Conservation (phyloP, 2,329 filamentous ascomycete genomes). For the Epicoccum sorghinum region DNA sequence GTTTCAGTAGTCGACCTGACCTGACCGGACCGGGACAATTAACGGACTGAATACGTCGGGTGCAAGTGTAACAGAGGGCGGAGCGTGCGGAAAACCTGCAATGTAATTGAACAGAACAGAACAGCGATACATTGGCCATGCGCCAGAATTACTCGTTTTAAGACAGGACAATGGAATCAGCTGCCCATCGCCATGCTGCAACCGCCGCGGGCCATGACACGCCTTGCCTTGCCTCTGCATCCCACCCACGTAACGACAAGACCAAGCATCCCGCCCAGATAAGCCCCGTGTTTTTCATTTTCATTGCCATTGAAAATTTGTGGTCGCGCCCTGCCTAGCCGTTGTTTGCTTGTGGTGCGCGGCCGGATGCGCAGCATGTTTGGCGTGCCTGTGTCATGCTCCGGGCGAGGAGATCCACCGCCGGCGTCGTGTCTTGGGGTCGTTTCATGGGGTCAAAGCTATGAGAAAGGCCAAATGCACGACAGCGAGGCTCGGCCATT, state of each 20-base stretch:
- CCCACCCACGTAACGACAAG: conserved; percentile 21
- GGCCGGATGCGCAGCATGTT: conserved; percentile 24
- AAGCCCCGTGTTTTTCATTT: conserved; percentile 34
- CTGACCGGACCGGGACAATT: conserved; percentile 1
- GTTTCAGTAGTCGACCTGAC: conserved; percentile 2
- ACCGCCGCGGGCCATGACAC: too few relatives aligned
- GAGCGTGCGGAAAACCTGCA: conserved; percentile 8
- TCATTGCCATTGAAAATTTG: conserved; percentile 35
- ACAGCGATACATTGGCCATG: conserved; percentile 1
- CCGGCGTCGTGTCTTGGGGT: conserved; percentile 23
- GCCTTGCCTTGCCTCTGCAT: conserved; percentile 18
- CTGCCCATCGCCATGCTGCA: too few relatives aligned
- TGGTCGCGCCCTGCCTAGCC: conserved; percentile 25
- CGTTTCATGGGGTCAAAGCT: conserved; percentile 27
- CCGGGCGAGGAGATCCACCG: conserved; percentile 20
- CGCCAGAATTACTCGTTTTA: conserved; percentile 5
- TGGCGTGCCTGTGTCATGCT: conserved; percentile 20
- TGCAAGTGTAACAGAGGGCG: neutral
- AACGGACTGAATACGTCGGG: neutral
- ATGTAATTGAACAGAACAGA: conserved; percentile 2
- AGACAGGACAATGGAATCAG: conserved; percentile 2
- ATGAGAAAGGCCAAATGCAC: conserved; percentile 19
- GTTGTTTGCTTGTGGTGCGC: conserved; percentile 25
- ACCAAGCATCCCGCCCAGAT: conserved; percentile 33
- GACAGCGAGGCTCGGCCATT: conserved; percentile 28